Evolutionary conservation across 306 rosid species (phyloP), one percentile per base, ranked within the genome.

Genomic region (Sphenostylis stenocarpa): DNA sequence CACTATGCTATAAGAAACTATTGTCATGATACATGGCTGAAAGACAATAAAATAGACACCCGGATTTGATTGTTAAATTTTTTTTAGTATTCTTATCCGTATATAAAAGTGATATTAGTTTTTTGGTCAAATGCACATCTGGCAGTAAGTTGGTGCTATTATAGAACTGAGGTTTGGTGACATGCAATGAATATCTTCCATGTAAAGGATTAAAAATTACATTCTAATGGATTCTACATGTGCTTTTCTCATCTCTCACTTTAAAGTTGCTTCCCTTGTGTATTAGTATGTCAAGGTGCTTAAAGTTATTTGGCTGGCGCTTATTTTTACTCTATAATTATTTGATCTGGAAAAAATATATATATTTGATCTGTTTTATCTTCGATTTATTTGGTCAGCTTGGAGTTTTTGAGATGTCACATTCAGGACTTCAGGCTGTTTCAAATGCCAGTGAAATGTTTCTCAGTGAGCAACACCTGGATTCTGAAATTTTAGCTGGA

Each of bases 331-430:
- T 14, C 16, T 68, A 1, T 28, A 17, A 29, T 39, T 53, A 26
- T 62, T 49, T 56, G 44, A 79, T 74, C 29, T 45, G 48, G 34
- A 57, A 14, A 65, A 23, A 7, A 28, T n/a, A 7, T 11, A 56
- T 19, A 44, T 63, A 49, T 76, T 61, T 68, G 74, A 57, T 75
- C 13, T 36, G 41, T 36, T 29, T 71, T 63, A 63, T 39, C 43
- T 49, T 71, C 57, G 21, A 63, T 77, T 38, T 73, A 20, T 86
- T 62, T 74, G 82, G 74, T 55, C 85, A 93, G 97, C 98, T 95
- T 74, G 98, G 98, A 83, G 96, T 95, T 67, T 90, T 95, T 85
- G 96, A 92, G 81, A 95, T 95, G 97, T 84, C 86, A 60, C 87
- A 89, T 51, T 83, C 84, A 13, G 97, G 98, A 70, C 82, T 95